Base-by-base conservation (phyloP, 768 basidiomycete species). In the Boletus rubescentipes region DNA sequence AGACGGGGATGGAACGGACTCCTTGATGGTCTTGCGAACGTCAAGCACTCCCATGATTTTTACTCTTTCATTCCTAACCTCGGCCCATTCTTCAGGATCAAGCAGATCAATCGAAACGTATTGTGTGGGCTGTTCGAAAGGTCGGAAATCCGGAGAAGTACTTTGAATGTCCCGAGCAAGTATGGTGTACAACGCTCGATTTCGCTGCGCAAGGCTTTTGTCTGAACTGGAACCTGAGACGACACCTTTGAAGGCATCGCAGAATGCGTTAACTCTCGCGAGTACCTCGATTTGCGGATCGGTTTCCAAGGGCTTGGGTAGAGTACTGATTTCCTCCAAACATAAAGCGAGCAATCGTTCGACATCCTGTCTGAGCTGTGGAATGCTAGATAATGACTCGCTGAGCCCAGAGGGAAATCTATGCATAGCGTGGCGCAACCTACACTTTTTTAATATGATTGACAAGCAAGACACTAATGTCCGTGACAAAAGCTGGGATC, bases 361-460 rank as follows among this genome's bases (percentile, higher is more conserved):
- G 4, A 83, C 73, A n/a, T 75, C 65, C 2, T 59, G 46, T 23
- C 58, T 71, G 7, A 86, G 71, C 16, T 61, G 57, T 4, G 83
- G 84, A 12, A 86, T 67, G 37, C 85, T 86, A 18, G 7, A 57
- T 2, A 52, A 40, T 20, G 10, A 35, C 0, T 2, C 9, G 31
- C 45, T 61, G n/a, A 65, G 47, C n/a, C 14, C 11, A 20, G 10
- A 30, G 30, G 36, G 16, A 51, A 26, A n/a, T 38, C 9, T 16
- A 16, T 42, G 15, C 16, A 34, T 9, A 14, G 5, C 1, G 12
- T 7, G 35, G 21, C 0, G 21, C 3, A 16, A 71, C 81, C 41
- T 57, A 87, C 87, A 76, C 77, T 23, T 59, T 66, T 32, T 79
- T 77, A 39, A 87, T 84, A n/a, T 79, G 72, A 0, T 66, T 48